These are phyloP conservation scores for Mallotus nudiflorus DNA, from an alignment of 345 rosid species.

Conservation along the genomic window DNA sequence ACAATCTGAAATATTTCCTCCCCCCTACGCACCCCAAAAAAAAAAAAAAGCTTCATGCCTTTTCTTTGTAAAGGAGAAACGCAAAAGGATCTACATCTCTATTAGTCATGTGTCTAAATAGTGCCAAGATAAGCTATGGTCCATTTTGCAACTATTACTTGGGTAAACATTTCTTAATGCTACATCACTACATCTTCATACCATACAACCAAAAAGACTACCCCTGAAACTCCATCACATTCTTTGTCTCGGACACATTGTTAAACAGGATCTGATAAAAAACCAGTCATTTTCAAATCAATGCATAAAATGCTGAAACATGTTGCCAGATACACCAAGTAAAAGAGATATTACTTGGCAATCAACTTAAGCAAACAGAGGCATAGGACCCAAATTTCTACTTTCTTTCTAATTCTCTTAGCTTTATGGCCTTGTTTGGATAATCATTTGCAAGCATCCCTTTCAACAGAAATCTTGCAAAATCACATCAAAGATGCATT, in stretches of 20 bases:
- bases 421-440: not conserved
- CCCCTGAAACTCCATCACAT: not conserved
- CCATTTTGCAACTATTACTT: no score
- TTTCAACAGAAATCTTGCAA: no score
- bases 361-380: constrained; percentile 1
- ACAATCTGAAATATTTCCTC: no score
- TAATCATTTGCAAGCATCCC: no score
- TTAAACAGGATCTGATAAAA: not conserved
- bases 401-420: not conserved
- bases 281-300: not conserved
- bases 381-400: not conserved
- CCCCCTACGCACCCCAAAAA: no score
- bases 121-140: no score
- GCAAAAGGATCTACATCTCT: no score
- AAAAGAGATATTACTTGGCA: not conserved
- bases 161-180: not conserved
- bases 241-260: not conserved
- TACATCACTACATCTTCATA: not conserved
- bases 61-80: no score
- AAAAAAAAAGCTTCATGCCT: no score
- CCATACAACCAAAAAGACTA: not conserved
- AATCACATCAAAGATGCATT: no score
- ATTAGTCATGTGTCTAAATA: no score
- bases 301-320: not conserved
- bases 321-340: not conserved